These are phyloP conservation scores for Malus sylvestris DNA, from an alignment of 306 rosid genomes.

Conservation along the genomic window DNA sequence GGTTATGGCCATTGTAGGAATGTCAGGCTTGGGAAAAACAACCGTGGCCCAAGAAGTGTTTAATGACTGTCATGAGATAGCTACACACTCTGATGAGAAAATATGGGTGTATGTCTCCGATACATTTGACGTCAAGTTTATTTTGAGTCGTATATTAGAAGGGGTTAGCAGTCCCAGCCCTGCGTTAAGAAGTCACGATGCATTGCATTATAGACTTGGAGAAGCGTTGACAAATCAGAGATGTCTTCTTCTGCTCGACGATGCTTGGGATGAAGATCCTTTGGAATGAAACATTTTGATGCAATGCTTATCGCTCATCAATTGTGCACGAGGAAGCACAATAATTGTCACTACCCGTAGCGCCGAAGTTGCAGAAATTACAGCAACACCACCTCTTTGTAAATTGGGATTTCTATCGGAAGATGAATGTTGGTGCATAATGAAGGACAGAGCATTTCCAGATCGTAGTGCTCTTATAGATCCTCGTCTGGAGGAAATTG, in stretches of 20 bases:
- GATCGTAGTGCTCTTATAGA: not conserved
- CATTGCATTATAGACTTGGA: not conserved
- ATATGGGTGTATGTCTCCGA: too few relatives aligned
- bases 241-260: not conserved
- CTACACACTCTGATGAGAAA: too few relatives aligned
- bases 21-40: too few relatives aligned
- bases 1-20: too few relatives aligned
- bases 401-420: not conserved
- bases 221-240: not conserved
- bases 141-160: too few relatives aligned
- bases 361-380: not conserved
- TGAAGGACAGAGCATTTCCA: not conserved
- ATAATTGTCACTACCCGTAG: not conserved
- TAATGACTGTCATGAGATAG: too few relatives aligned
- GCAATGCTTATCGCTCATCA: not conserved
- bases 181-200: not conserved
- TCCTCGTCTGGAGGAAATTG: not conserved
- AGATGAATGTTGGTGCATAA: not conserved
- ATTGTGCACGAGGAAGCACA: not conserved
- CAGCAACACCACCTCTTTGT: not conserved
- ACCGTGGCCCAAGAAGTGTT: too few relatives aligned
- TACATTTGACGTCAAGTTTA: too few relatives aligned
- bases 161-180: too few relatives aligned
- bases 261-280: not conserved
- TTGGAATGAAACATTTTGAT: not conserved